A percentile compares a stretch with the other conserved stretches of the same genome.
These are phyloP conservation scores for Melanogaster broomeanus DNA, from an alignment of 768 basidiomycete genomes.

Conservation along the genomic window DNA sequence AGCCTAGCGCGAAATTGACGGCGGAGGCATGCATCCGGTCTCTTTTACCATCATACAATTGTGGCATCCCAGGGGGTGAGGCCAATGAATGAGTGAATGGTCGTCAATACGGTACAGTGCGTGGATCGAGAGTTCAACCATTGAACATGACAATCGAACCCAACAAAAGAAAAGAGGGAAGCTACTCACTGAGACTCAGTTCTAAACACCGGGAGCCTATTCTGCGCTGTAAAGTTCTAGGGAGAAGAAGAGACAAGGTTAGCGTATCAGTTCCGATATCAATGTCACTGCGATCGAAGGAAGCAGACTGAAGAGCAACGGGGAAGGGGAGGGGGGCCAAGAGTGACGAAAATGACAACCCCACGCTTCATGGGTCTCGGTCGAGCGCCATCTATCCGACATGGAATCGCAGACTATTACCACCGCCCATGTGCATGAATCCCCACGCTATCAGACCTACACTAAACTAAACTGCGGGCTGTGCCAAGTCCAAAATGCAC, in stretches of 20 bases:
- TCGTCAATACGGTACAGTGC: neutral
- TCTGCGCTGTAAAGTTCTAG: slow-evolving; percentile 58
- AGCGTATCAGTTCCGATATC: slow-evolving; percentile 21
- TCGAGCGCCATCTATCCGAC: too few relatives aligned
- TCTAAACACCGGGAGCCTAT: slow-evolving; percentile 74
- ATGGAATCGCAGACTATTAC: too few relatives aligned
- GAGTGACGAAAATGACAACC: too few relatives aligned
- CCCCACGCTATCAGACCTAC: too few relatives aligned
- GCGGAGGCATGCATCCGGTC: slow-evolving; percentile 74
- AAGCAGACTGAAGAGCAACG: too few relatives aligned
- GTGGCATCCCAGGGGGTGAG: neutral
- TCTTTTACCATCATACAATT: slow-evolving; percentile 34
- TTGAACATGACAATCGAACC: neutral
- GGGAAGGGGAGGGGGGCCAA: too few relatives aligned
- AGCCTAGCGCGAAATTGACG: slow-evolving; percentile 69
- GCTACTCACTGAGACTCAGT: slow-evolving; percentile 68
- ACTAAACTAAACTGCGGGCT: too few relatives aligned
- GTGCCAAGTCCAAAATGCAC: neutral
- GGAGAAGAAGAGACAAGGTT: slow-evolving; percentile 19
- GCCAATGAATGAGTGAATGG: neutral
- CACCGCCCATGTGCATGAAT: too few relatives aligned
- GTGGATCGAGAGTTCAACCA: neutral
- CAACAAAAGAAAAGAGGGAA: neutral
- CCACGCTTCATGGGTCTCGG: too few relatives aligned
- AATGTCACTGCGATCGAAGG: neutral